Base-by-base conservation (phyloP, 2,329 filamentous ascomycete genomes). In the Corinectria fuckeliana region DNA sequence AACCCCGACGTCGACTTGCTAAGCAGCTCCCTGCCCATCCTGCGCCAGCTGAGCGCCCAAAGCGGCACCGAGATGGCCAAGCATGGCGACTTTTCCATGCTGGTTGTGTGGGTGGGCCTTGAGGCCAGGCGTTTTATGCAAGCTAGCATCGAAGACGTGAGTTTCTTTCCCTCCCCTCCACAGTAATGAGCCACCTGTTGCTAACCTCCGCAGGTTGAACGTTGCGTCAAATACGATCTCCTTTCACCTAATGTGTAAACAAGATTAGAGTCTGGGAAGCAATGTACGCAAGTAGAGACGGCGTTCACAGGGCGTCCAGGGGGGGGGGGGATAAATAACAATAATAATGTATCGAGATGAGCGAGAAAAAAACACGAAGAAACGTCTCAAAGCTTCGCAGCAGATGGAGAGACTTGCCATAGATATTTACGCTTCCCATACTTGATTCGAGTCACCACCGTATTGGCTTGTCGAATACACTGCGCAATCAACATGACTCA, bases 1-100 rank as follows among this genome's bases (percentile, higher is more conserved):
- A 90, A 98, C 74, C 94, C 95, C 0, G 83, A 94, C 52, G 81
- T 97, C 45, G 95, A 99, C 77, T 81, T 99, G 11, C 89, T 99
- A 65, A 84, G 80, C 71, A 93, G 92, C 71, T 92, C 93, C 7
- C 80, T 99, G 48, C 95, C 95, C 0, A 98, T 99, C 47, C 78
- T 99, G 57, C 85, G 95, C 68, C 90, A 97, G 74, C 82, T 99
- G 3, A 92, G 94, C 48, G 88, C 93, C 0, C 88, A 93, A 72
- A 88, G 89, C 65, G 89, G 90, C 25, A 86, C 86, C 13, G 80
- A 87, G 58, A 89, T 91, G 79, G 81, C 91, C 56, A 88, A 87
- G 71, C 82, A 85, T 30, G 89, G 90, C 25, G 91, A 93, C 70
- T 91, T 91, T 62, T 90, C 88, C 41, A 95, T 98, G 90, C 80